Conservation (phyloP, 1,284 basidiomycete species). For the Fomitopsis schrenkii region DNA sequence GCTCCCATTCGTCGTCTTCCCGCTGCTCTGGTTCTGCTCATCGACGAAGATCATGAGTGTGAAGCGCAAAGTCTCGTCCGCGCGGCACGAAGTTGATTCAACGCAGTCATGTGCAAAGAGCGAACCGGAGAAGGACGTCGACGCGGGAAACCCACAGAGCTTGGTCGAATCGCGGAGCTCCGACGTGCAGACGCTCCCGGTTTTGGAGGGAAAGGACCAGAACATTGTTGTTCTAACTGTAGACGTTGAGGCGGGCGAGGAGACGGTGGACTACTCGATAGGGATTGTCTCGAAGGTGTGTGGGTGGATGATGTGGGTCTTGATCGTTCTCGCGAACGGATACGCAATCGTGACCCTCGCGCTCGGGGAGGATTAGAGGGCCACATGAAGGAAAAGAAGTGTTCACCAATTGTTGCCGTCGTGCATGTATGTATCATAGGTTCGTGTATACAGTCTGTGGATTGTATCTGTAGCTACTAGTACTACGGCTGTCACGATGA, state of each 20-base stretch:
- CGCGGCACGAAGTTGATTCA: neutral
- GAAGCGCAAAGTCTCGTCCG: slow-evolving; percentile 19
- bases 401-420: no score
- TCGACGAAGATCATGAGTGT: slow-evolving; percentile 69
- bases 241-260: slow-evolving; percentile 16
- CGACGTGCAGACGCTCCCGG: neutral
- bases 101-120: neutral
- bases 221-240: neutral
- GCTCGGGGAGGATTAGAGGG: slow-evolving; percentile 24
- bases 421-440: no score
- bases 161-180: neutral
- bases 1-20: slow-evolving; percentile 84
- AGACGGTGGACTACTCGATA: slow-evolving; percentile 59
- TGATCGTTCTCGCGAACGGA: slow-evolving; percentile 69
- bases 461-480: no score
- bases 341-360: slow-evolving; percentile 56
- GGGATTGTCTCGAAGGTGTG: slow-evolving; percentile 48
- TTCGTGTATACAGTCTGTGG: no score
- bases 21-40: slow-evolving; percentile 75
- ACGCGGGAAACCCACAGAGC: neutral
- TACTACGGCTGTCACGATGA: neutral
- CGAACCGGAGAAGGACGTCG: neutral
- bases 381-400: no score
- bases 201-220: neutral
- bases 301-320: slow-evolving; percentile 59